phyloP scores from a whole-genome alignment of 169 alveolate genomes.

The Plasmodium billcollinsi region DNA sequence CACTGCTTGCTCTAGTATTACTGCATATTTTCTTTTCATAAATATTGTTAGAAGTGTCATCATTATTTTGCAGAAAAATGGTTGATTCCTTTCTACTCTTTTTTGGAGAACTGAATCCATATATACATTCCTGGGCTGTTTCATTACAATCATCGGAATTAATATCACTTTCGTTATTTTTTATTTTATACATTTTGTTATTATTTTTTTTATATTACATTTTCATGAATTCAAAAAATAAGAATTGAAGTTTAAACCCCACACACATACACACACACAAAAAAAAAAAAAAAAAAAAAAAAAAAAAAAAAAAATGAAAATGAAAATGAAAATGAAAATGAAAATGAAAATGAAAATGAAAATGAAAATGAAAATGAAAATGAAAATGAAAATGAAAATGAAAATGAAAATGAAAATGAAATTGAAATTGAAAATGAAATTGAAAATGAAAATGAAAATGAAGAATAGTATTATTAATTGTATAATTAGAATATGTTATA shows the following conservation, averaged over 20 bases:
- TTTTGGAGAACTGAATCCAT: slow-evolving; percentile 45
- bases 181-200: slow-evolving; percentile 50
- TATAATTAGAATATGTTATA: too few relatives aligned
- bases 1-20: background rate
- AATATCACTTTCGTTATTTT: slow-evolving; percentile 52
- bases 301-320: background rate
- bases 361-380: too few relatives aligned
- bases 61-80: background rate
- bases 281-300: background rate
- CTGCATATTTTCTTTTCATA: background rate
- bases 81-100: slow-evolving; percentile 6
- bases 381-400: too few relatives aligned
- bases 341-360: too few relatives aligned
- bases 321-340: too few relatives aligned
- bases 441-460: background rate
- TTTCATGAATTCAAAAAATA: background rate
- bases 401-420: too few relatives aligned
- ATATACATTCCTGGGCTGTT: slow-evolving; percentile 73
- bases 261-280: slow-evolving; percentile 2
- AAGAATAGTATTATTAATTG: too few relatives aligned
- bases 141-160: slow-evolving; percentile 72
- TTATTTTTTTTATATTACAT: background rate
- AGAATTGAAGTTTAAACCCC: background rate
- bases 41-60: background rate
- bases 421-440: too few relatives aligned